phyloP scores from a whole-genome alignment of 441 rosid genomes.

The Bruguiera hainesii region DNA sequence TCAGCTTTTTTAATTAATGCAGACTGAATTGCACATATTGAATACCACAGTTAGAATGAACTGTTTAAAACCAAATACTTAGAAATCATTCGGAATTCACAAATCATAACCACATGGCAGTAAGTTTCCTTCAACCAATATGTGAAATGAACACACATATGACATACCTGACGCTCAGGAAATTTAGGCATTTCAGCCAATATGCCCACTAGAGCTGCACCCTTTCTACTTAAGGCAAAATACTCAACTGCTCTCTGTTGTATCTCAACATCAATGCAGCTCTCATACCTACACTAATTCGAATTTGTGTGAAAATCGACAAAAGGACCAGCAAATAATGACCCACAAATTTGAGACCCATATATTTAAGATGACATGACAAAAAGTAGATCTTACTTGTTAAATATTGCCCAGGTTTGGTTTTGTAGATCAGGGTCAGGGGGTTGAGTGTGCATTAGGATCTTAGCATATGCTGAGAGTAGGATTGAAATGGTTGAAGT shows the following conservation, averaged over 20 bases:
- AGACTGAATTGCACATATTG: slow-evolving; percentile 49
- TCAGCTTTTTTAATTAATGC: slow-evolving; percentile 84
- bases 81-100: slow-evolving; percentile 3
- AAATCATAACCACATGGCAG: background rate
- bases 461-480: slow-evolving; percentile 97
- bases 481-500: slow-evolving; percentile 81
- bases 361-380: background rate
- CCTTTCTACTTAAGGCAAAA: slow-evolving; percentile 90
- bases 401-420: slow-evolving; percentile 81
- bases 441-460: slow-evolving; percentile 92
- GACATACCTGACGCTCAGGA: slow-evolving; percentile 92
- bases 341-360: background rate
- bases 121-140: slow-evolving; percentile 8
- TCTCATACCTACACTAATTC: slow-evolving; percentile 69
- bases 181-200: slow-evolving; percentile 99
- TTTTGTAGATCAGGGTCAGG: slow-evolving; percentile 86
- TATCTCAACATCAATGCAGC: slow-evolving; percentile 98
- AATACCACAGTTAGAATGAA: slow-evolving; percentile 12
- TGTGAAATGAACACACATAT: slow-evolving; percentile 7
- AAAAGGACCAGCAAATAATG: slow-evolving; percentile 11
- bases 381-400: slow-evolving; percentile 55
- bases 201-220: slow-evolving; percentile 75
- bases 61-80: slow-evolving; percentile 7
- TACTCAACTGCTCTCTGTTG: slow-evolving; percentile 98
- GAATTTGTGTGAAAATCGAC: slow-evolving; percentile 20